A percentile compares a stretch with the other conserved stretches of the same genome.
These are phyloP conservation scores for Boletus vinaceobasis DNA, from an alignment of 768 basidiomycete genomes.

Conservation along the genomic window DNA sequence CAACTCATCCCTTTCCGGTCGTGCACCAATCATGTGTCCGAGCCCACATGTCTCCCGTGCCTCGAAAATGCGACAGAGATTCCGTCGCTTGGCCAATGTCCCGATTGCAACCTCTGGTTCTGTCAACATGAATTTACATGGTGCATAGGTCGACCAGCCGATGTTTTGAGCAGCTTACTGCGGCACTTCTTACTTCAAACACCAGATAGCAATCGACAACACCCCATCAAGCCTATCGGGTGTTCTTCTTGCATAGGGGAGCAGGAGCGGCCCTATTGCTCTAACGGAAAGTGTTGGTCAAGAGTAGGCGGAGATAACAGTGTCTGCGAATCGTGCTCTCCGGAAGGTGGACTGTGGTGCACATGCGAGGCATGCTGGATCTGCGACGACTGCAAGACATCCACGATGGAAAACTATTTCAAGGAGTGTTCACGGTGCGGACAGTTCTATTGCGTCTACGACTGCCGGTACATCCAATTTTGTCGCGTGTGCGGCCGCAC, in stretches of 20 bases:
- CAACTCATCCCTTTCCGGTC: slow-evolving; percentile 14
- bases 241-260: slow-evolving; percentile 6
- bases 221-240: slow-evolving; percentile 13
- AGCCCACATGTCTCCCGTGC: slow-evolving; percentile 10
- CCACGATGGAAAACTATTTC: slow-evolving; percentile 5
- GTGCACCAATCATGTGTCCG: slow-evolving; percentile 12
- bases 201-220: slow-evolving; percentile 6
- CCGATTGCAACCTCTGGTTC: slow-evolving; percentile 21
- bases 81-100: slow-evolving; percentile 18
- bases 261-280: slow-evolving; percentile 9
- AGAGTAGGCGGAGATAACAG: slow-evolving; percentile 1
- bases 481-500: slow-evolving; percentile 19
- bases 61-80: neutral
- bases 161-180: neutral
- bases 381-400: slow-evolving; percentile 22
- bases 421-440: slow-evolving; percentile 18
- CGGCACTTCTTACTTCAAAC: neutral
- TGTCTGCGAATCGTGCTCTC: slow-evolving; percentile 19
- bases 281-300: slow-evolving; percentile 21
- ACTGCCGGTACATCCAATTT: slow-evolving; percentile 24
- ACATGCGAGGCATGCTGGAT: slow-evolving; percentile 19
- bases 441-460: slow-evolving; percentile 13
- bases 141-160: slow-evolving; percentile 23
- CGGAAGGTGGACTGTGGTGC: slow-evolving; percentile 20
- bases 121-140: slow-evolving; percentile 20